A percentile compares a stretch with the other conserved stretches of the same genome.
These are phyloP conservation scores for Aurinia saxatilis DNA, from an alignment of 345 rosid species.

Conservation along the genomic window DNA sequence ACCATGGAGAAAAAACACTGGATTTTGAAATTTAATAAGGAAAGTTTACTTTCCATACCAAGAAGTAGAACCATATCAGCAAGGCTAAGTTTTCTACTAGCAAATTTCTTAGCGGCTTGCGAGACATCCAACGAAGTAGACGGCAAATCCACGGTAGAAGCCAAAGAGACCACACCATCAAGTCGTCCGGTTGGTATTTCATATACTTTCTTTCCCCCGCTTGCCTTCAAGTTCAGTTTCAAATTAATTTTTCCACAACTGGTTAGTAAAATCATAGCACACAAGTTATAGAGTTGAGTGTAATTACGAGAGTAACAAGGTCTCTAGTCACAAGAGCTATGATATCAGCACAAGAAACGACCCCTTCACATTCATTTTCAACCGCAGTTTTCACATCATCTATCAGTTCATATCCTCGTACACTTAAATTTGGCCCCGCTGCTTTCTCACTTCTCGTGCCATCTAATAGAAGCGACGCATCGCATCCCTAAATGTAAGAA, in stretches of 20 bases:
- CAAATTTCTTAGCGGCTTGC: slow-evolving; percentile 21
- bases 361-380: slow-evolving; percentile 29
- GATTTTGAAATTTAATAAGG: no score
- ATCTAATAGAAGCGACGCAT: slow-evolving; percentile 50
- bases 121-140: slow-evolving; percentile 12
- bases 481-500: slow-evolving; percentile 41
- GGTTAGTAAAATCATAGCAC: neutral
- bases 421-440: slow-evolving; percentile 39
- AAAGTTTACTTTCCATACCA: slow-evolving; percentile 31
- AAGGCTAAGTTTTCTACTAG: slow-evolving; percentile 27
- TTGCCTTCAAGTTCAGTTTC: slow-evolving; percentile 16
- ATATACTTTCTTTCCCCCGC: slow-evolving; percentile 31
- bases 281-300: neutral
- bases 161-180: slow-evolving; percentile 31
- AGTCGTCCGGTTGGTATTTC: slow-evolving; percentile 43
- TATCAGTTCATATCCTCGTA: slow-evolving; percentile 43
- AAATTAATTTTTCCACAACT: neutral
- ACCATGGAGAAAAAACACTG: neutral
- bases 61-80: slow-evolving; percentile 53
- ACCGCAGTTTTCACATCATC: slow-evolving; percentile 39
- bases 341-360: slow-evolving; percentile 54
- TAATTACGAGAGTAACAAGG: slow-evolving; percentile 41
- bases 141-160: slow-evolving; percentile 30
- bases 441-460: slow-evolving; percentile 34
- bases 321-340: slow-evolving; percentile 52